Conservation (phyloP, 441 rosid genomes). For the Aleurites moluccanus region DNA sequence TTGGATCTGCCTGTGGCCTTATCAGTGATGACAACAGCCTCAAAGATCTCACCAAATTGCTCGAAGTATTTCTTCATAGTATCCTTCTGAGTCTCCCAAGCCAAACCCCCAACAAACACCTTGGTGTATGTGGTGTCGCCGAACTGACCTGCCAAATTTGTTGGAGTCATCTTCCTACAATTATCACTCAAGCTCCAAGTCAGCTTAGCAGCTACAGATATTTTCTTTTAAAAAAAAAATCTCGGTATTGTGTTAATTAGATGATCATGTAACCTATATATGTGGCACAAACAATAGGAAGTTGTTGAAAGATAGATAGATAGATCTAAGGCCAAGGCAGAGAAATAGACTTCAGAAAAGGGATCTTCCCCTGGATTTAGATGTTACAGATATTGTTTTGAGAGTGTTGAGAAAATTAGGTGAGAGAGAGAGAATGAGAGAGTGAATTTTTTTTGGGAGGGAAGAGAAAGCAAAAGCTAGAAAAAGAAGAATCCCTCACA, state of each 20-base stretch:
- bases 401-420: constrained; percentile 3
- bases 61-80: constrained; percentile 80
- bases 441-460: no score
- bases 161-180: constrained; percentile 41
- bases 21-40: constrained; percentile 90
- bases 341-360: constrained; percentile 4
- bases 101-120: constrained; percentile 95
- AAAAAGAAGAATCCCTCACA: constrained; percentile 26
- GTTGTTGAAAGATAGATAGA: not conserved
- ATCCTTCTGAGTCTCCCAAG: constrained; percentile 95
- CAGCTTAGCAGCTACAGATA: constrained; percentile 8
- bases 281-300: no score
- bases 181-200: constrained; percentile 10
- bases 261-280: not conserved
- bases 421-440: constrained; percentile 27
- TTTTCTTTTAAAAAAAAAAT: no score
- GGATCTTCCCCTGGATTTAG: constrained; percentile 18
- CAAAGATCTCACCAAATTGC: constrained; percentile 86
- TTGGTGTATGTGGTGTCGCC: constrained; percentile 88
- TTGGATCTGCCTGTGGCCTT: constrained; percentile 94
- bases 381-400: constrained; percentile 22
- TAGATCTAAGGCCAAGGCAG: constrained; percentile 7
- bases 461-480: constrained; percentile 46
- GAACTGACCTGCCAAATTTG: constrained; percentile 52
- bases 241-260: not conserved